These are phyloP conservation scores for Vanrija sp. DNA, from an alignment of 1,284 basidiomycete species.

Conservation along the genomic window DNA sequence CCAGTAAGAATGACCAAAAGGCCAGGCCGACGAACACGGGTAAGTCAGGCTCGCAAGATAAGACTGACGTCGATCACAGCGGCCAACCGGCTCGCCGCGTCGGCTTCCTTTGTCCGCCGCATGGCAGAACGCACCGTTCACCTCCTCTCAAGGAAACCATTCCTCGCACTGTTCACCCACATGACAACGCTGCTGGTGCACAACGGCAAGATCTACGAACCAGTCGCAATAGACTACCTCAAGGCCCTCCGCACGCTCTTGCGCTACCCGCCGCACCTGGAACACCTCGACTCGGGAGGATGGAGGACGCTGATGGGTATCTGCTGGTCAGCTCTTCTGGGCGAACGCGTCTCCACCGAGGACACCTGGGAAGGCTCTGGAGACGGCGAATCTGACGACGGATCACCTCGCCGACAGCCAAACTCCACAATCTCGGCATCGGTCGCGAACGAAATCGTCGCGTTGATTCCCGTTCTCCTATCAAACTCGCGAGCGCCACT, in stretches of 20 bases:
- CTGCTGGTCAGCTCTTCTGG: slow-evolving; percentile 71
- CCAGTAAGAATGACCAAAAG: neutral
- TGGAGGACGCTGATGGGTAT: slow-evolving; percentile 70
- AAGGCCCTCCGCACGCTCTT: slow-evolving; percentile 68
- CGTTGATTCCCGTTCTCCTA: slow-evolving; percentile 64
- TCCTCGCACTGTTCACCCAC: slow-evolving; percentile 58
- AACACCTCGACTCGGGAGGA: slow-evolving; percentile 61
- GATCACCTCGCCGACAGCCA: slow-evolving; percentile 13
- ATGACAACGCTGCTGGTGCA: slow-evolving; percentile 62
- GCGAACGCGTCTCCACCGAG: slow-evolving; percentile 54
- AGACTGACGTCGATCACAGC: neutral
- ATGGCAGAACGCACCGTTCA: slow-evolving; percentile 37
- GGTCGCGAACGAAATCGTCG: slow-evolving; percentile 56
- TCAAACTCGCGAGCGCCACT: slow-evolving; percentile 50
- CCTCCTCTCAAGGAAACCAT: slow-evolving; percentile 28
- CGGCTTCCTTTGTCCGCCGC: slow-evolving; percentile 34
- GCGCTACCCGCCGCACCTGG: slow-evolving; percentile 67
- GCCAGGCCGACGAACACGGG: slow-evolving; percentile 11
- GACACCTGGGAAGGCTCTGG: slow-evolving; percentile 35
- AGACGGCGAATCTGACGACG: neutral
- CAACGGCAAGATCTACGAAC: slow-evolving; percentile 57
- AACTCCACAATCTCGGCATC: slow-evolving; percentile 2
- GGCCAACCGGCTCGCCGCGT: neutral
- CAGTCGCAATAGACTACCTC: slow-evolving; percentile 72
- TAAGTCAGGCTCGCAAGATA: slow-evolving; percentile 9